Conservation (phyloP, 345 rosid genomes). For the Boechera stricta region DNA sequence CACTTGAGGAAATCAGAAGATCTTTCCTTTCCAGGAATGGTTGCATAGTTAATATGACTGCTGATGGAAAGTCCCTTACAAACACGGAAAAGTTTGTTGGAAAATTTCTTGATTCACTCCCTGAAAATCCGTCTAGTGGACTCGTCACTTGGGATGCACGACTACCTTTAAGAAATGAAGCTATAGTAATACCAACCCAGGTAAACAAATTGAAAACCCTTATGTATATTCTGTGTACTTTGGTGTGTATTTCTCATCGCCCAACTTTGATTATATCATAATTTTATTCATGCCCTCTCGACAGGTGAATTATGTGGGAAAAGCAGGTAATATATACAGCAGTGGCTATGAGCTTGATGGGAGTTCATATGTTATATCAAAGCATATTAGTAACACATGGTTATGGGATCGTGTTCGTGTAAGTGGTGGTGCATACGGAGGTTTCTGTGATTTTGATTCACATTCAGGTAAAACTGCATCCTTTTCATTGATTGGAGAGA, state of each 20-base stretch:
- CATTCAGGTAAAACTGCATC: conserved; percentile 76
- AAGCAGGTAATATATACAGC: conserved; percentile 80
- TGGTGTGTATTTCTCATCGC: background rate
- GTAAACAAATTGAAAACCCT: conserved; percentile 42
- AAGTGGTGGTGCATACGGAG: conserved; percentile 99
- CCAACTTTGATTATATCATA: background rate
- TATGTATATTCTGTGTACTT: background rate
- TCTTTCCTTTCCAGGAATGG: conserved; percentile 77
- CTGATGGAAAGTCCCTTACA: conserved; percentile 71
- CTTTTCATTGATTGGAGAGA: background rate
- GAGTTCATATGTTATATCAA: conserved; percentile 92
- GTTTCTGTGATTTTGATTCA: conserved; percentile 89
- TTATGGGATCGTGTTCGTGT: conserved; percentile 98
- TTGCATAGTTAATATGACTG: conserved; percentile 87
- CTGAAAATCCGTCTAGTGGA: conserved; percentile 55
- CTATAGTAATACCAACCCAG: conserved; percentile 93
- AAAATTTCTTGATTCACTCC: conserved; percentile 88
- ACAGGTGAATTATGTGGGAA: conserved; percentile 97
- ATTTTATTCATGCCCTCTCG: conserved; percentile 11
- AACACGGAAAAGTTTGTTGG: conserved; percentile 61
- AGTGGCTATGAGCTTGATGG: conserved; percentile 82
- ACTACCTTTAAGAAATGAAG: conserved; percentile 75
- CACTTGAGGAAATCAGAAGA: conserved; percentile 82
- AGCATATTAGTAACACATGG: conserved; percentile 85
- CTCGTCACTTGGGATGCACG: conserved; percentile 59